Base-by-base conservation (phyloP, 2,329 filamentous ascomycete genomes). In the Aotearoamyces nothofagi region DNA sequence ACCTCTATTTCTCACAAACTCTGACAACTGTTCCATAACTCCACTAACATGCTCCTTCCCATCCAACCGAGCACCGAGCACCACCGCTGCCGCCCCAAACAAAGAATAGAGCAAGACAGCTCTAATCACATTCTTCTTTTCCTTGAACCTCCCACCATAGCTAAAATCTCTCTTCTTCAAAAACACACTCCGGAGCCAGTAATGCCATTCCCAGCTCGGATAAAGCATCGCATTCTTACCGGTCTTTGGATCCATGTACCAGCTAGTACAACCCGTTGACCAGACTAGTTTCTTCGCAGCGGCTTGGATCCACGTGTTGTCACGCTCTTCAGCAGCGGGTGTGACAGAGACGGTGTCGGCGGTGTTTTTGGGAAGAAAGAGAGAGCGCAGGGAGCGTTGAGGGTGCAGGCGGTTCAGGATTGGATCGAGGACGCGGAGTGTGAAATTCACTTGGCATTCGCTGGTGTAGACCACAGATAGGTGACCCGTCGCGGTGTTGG, bases 401-500 rank as follows among this genome's bases (percentile, higher is more conserved):
- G 19, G 19, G 19, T 45, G 40, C 29, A 54, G 30, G 10, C 43
- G 37, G 4, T 43, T 34, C 15, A 61, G 37, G 17, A 66, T 49
- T 0, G 61, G 60, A 0, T 37, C 38, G 9, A 66, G 46, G 0
- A 60, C 42, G 5, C 56, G 50, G 5, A 58, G 41, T 11, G 49
- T 48, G 34, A 61, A 61, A 40, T 62, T 63, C 30, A 66, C 60
- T 33, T 66, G 60, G 37, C 61, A 65, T 38, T 69, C 66, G 5
- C 53, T 54, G 1, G 63, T 58, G 36, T 69, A 54, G 22, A 70
- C 61, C 9, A 68, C 64, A 22, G 55, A 60, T 3, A 50, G 56
- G 43, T 70, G 65, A 0, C 66, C 66, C 0, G 66, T 69, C 0
- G 53, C 61, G 0, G 61, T 66, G 37, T 70, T 70, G 1, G 64